Conservation (phyloP, 2,329 filamentous ascomycete genomes). For the Alternaria viburni region DNA sequence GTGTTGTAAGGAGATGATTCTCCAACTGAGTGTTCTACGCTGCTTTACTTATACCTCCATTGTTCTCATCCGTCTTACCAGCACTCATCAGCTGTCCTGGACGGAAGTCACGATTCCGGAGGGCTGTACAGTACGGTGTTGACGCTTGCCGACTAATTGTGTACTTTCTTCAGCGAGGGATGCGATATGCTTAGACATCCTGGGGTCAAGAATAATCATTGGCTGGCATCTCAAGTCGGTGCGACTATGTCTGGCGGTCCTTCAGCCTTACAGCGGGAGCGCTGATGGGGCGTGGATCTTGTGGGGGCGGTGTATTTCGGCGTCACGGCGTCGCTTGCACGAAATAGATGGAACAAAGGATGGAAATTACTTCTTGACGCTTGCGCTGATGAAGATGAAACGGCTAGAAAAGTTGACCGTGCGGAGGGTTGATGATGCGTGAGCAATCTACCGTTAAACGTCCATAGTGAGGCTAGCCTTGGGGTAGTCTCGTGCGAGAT, state of each 20-base stretch:
- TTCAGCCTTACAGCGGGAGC: slow-evolving; percentile 18
- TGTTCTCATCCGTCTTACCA: background rate
- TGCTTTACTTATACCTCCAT: slow-evolving; percentile 36
- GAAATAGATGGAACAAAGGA: background rate
- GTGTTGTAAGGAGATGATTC: slow-evolving; percentile 35
- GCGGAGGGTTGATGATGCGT: background rate
- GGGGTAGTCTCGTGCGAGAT: background rate
- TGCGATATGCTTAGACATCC: slow-evolving; percentile 17
- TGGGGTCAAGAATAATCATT: slow-evolving; percentile 20
- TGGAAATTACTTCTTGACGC: background rate
- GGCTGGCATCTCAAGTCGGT: background rate
- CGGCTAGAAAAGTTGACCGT: background rate
- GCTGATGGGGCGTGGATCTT: slow-evolving; percentile 15
- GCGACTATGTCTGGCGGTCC: slow-evolving; percentile 9
- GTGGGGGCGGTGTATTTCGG: slow-evolving; percentile 9
- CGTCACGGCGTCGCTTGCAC: background rate
- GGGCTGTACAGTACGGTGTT: slow-evolving; percentile 16
- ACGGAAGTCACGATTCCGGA: slow-evolving; percentile 15
- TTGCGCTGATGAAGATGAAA: slow-evolving; percentile 4
- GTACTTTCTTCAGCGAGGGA: slow-evolving; percentile 19
- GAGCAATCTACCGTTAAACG: background rate
- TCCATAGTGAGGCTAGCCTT: background rate
- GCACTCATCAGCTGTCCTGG: background rate
- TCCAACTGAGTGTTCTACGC: background rate
- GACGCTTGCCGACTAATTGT: slow-evolving; percentile 10